Evolutionary conservation across 805 yeast species (phyloP).

Genomic region (Spathaspora sp.): DNA sequence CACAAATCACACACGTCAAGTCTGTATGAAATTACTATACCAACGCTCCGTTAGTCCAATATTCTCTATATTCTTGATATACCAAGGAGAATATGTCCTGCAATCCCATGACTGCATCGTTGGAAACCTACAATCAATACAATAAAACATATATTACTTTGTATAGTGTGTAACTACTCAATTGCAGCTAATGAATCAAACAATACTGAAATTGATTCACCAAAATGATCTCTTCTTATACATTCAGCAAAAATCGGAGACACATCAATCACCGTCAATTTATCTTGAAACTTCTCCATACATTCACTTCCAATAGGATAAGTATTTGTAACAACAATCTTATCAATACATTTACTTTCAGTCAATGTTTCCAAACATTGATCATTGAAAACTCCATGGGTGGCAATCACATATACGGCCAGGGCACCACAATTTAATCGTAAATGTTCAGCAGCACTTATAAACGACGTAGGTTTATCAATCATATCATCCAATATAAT

Average conservation of each 20-base stretch:
- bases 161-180: slow-evolving; percentile 22
- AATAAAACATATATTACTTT: background rate
- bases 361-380: slow-evolving; percentile 78
- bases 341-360: slow-evolving; percentile 78
- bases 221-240: slow-evolving; percentile 97
- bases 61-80: slow-evolving; percentile 15
- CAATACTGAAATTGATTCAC: slow-evolving; percentile 90
- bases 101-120: slow-evolving; percentile 54
- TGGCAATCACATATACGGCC: slow-evolving; percentile 83
- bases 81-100: slow-evolving; percentile 37
- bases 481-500: slow-evolving; percentile 95
- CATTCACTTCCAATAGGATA: slow-evolving; percentile 78
- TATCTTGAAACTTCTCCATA: slow-evolving; percentile 49
- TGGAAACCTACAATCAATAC: slow-evolving; percentile 22
- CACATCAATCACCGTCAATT: slow-evolving; percentile 85
- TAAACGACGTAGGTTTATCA: slow-evolving; percentile 89
- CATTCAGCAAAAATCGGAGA: slow-evolving; percentile 97
- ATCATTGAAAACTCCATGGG: slow-evolving; percentile 92
- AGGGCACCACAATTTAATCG: slow-evolving; percentile 95
- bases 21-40: slow-evolving; percentile 23
- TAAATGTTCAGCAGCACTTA: slow-evolving; percentile 98
- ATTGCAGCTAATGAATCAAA: slow-evolving; percentile 79
- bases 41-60: slow-evolving; percentile 62
- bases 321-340: slow-evolving; percentile 92
- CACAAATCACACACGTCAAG: background rate